A percentile compares a stretch with the other conserved stretches of the same genome.
These are phyloP conservation scores for Tuctoria greenei DNA, from an alignment of 176 grass and related monocot species.

Conservation along the genomic window DNA sequence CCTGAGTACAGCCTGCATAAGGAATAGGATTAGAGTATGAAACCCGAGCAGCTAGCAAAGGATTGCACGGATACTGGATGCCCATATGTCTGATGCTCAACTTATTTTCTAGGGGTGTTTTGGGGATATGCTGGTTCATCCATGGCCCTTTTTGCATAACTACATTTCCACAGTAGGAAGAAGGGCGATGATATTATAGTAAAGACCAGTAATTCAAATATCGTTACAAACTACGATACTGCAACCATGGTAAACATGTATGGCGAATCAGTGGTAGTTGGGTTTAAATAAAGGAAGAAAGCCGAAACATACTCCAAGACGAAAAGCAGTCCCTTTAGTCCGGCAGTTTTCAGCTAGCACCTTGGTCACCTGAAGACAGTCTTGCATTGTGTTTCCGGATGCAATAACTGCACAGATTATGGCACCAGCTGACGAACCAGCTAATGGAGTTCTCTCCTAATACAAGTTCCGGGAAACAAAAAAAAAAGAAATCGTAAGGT, in stretches of 20 bases:
- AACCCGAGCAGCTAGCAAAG: constrained; percentile 15
- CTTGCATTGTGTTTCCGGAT: constrained; percentile 83
- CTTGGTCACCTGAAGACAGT: constrained; percentile 76
- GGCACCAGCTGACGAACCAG: constrained; percentile 96
- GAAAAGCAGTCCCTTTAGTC: constrained; percentile 85
- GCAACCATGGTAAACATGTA: background rate
- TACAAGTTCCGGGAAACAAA: constrained; percentile 13
- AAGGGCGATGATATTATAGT: constrained; percentile 4
- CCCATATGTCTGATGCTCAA: background rate
- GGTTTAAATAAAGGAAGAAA: background rate
- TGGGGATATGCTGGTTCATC: background rate
- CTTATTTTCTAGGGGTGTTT: background rate
- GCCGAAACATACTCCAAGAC: constrained; percentile 65
- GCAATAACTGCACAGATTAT: constrained; percentile 98
- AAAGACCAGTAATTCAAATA: constrained; percentile 3
- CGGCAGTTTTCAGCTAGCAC: constrained; percentile 78
- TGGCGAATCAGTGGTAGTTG: background rate
- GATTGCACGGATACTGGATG: background rate
- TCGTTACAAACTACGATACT: background rate
- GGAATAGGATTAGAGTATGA: constrained; percentile 25
- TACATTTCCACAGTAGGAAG: background rate
- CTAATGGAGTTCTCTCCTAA: constrained; percentile 91
- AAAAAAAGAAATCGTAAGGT: constrained; percentile 3
- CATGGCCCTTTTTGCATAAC: background rate
- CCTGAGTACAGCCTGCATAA: constrained; percentile 78